A percentile compares a stretch with the other conserved stretches of the same genome.
These are phyloP conservation scores for Pezicula rhizophila DNA, from an alignment of 2,329 filamentous ascomycete genomes.

Conservation along the genomic window DNA sequence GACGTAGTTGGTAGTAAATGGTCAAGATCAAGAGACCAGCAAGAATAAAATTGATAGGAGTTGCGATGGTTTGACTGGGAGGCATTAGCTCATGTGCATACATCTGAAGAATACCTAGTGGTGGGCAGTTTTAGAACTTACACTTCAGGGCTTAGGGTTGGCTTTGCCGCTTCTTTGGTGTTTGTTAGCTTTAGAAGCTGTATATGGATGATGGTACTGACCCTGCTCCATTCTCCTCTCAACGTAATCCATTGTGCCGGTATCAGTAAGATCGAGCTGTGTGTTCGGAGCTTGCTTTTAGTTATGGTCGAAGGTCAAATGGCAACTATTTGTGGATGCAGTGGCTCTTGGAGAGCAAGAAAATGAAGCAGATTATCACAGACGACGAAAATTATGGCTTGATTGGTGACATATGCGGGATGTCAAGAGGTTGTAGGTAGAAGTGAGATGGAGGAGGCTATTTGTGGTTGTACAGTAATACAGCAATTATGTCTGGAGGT, in stretches of 20 bases:
- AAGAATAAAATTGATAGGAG: constrained; percentile 59
- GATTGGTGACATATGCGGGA: too few species aligned
- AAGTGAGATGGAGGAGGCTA: too few species aligned
- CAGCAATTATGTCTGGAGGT: too few species aligned
- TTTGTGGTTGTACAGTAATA: too few species aligned
- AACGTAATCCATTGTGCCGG: constrained; percentile 26
- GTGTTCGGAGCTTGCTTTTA: neutral
- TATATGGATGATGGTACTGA: neutral
- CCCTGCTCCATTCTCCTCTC: constrained; percentile 29
- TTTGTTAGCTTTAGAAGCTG: constrained; percentile 1
- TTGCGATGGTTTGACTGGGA: constrained; percentile 36
- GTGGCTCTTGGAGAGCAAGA: too few species aligned
- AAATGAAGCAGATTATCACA: too few species aligned
- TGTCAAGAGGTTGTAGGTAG: too few species aligned
- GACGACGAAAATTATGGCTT: too few species aligned
- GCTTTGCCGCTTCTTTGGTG: constrained; percentile 22
- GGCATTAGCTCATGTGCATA: neutral
- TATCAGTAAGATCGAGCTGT: neutral
- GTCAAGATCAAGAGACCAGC: constrained; percentile 51
- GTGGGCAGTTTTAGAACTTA: constrained; percentile 11
- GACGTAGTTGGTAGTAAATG: constrained; percentile 48
- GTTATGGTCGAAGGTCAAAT: neutral
- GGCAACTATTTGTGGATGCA: too few species aligned
- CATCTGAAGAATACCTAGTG: neutral
- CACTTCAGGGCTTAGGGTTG: constrained; percentile 24